Evolutionary conservation across 768 basidiomycete species (phyloP), one percentile per base, ranked within the genome.

Genomic region (Coprinopsis sp.): DNA sequence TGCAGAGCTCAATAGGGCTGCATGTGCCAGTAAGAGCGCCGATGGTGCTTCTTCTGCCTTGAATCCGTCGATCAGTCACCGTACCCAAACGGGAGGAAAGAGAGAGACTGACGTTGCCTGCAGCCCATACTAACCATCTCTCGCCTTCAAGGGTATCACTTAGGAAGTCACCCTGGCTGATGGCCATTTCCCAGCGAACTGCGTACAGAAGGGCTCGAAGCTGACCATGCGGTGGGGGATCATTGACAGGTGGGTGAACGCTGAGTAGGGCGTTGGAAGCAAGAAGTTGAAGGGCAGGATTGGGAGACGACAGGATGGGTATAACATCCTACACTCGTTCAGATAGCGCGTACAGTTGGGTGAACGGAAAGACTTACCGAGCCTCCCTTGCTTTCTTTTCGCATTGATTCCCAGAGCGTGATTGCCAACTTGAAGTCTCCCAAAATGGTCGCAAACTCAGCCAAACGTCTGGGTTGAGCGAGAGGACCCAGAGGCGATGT

Each of bases 391-490:
- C 78, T 79, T 50, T 97, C 94, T 60, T 92, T 92, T 39, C 90
- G 73, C 27, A 92, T 60, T 3, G 83, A 71, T 60, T 97, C 96
- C 87, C 94, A 98, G 3, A 93, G 80, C 6, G 68, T 66, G 2
- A 78, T 70, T 0, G 94, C 95, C 25, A 94, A 73, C 55, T 89
- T 91, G 62, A 82, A 81, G 64, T 99, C 96, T 3, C 92, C 87
- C 2, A 98, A 66, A 49, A 94, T 80, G 16, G 96, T 96, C 7
- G 91, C 84, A 66, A 98, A 94, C 63, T 99, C 96, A 8, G 93
- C 96, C 3, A 98, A 70, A n/a, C 95, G 82, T 36, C 92, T 77
- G 52, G 85, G 81, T 55, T 86, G 89, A 4, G 82, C 73, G 6
- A 80, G 79, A 6, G 77, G 73, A 22, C 71, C 58, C 31, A 51